Evolutionary conservation across 768 basidiomycete species (phyloP), one percentile per base, ranked within the genome.

Genomic region (Collybia sp.): DNA sequence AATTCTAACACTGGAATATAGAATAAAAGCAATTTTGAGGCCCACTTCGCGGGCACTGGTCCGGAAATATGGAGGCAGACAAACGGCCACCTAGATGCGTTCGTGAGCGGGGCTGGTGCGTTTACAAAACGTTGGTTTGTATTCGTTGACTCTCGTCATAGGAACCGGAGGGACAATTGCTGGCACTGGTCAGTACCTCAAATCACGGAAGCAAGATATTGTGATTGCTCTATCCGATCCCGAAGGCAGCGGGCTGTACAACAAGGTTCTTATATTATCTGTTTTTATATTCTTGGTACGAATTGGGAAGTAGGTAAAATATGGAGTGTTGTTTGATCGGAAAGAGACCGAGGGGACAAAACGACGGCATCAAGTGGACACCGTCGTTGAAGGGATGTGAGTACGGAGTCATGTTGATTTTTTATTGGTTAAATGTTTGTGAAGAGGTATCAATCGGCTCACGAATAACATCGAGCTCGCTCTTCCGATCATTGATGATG

Each of bases 81-180:
- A 6, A 85, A 83, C 56, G 93, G 93, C 10, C 66, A 68, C 19
- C 50, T 96, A 1, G 76, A 88, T 58, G 92, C 85, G 5, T 97
- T 97, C 56, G 84, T 98, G 35, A 80, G 85, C 20, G 95, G 95
- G 1, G 93, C 95, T 45, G 93, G 93, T 82, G 47, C 48, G 67
- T 50, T 31, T n/a, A n/a, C n/a, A 42, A 16, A 30, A 30, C 33
- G 18, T 40, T 19, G 44, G 35, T 25, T 30, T 18, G 16, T 44
- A 44, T 30, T 11, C 19, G 38, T 13, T 32, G 18, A 1, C 34
- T 18, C 25, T 11, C 33, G 6, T 31, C 35, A 31, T 42, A 87
- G 91, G 93, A n/a, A 97, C 95, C 2, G 95, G 96, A 5, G 96
- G 96, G 11, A 98, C 95, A 2, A 79, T 99, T 42, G 86, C 93